Percentiles rank a stretch among this genome's conserved stretches.
phyloP scores from a whole-genome alignment of 2,329 filamentous ascomycete species.

The Ophiocordyceps robertsii region DNA sequence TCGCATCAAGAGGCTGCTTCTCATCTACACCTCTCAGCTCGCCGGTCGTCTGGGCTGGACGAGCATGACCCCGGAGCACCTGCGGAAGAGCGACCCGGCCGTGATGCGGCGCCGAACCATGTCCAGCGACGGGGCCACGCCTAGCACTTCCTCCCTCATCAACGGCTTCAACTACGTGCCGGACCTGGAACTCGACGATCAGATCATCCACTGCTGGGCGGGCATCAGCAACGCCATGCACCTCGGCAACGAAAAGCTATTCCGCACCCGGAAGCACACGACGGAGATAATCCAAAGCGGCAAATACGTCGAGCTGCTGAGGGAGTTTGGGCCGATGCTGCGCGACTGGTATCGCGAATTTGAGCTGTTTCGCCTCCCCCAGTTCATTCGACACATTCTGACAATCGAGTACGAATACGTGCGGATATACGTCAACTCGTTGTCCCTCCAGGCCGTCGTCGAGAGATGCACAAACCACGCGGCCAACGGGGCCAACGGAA shows the following conservation, averaged over 20 bases:
- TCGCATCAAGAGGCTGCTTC: constrained; percentile 72
- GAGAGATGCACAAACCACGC: constrained; percentile 78
- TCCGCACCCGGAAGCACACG: constrained; percentile 76
- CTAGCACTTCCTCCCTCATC: constrained; percentile 43
- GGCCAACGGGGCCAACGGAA: constrained; percentile 25
- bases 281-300: constrained; percentile 79
- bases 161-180: constrained; percentile 53
- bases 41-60: constrained; percentile 85
- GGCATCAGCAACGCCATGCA: constrained; percentile 90
- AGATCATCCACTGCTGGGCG: constrained; percentile 79
- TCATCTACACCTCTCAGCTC: constrained; percentile 90
- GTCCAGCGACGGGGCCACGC: constrained; percentile 44
- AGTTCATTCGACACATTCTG: constrained; percentile 60
- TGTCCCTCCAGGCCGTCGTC: constrained; percentile 88
- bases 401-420: constrained; percentile 94
- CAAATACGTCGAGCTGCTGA: constrained; percentile 67
- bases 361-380: constrained; percentile 58
- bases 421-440: constrained; percentile 84
- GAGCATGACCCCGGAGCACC: constrained; percentile 71
- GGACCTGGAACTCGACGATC: constrained; percentile 52
- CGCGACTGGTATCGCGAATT: constrained; percentile 71
- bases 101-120: constrained; percentile 34
- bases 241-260: constrained; percentile 75
- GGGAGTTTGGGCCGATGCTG: constrained; percentile 68
- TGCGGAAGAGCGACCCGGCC: constrained; percentile 45